These are phyloP conservation scores for Trapa bicornis DNA, from an alignment of 345 rosid species.

Conservation along the genomic window DNA sequence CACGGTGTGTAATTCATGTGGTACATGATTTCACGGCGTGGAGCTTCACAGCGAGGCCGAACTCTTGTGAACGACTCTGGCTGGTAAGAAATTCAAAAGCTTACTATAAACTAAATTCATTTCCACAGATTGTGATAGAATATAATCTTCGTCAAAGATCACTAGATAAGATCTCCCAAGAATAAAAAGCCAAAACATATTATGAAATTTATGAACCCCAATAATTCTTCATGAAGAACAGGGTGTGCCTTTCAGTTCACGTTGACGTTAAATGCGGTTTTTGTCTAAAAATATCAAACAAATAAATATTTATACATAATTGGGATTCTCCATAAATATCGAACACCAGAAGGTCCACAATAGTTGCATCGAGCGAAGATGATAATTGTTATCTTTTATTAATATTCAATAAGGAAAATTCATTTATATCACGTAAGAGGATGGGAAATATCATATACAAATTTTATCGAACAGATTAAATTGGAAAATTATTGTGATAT, in stretches of 20 bases:
- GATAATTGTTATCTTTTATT: too few species aligned
- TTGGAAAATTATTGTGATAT: background rate
- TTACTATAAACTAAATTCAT: background rate
- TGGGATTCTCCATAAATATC: background rate
- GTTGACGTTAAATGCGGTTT: background rate
- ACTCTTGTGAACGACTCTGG: slow-evolving; percentile 74
- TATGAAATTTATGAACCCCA: background rate
- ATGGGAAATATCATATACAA: too few species aligned
- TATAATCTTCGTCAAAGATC: background rate
- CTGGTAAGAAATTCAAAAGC: slow-evolving; percentile 24
- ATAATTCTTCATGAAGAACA: background rate
- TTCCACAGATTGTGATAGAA: background rate
- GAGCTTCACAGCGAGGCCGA: slow-evolving; percentile 86
- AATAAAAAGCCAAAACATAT: background rate
- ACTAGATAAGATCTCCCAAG: background rate
- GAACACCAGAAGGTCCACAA: background rate
- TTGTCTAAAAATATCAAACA: background rate
- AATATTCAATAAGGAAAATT: too few species aligned
- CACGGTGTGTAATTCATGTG: slow-evolving; percentile 72
- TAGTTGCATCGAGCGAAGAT: background rate
- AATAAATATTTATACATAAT: background rate
- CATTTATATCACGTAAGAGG: too few species aligned
- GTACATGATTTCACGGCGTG: slow-evolving; percentile 77
- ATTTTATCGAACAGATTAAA: too few species aligned
- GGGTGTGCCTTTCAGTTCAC: background rate